A percentile compares a stretch with the other conserved stretches of the same genome.
phyloP scores from a whole-genome alignment of 257 asterid genomes.

The Penstemon newberryi region DNA sequence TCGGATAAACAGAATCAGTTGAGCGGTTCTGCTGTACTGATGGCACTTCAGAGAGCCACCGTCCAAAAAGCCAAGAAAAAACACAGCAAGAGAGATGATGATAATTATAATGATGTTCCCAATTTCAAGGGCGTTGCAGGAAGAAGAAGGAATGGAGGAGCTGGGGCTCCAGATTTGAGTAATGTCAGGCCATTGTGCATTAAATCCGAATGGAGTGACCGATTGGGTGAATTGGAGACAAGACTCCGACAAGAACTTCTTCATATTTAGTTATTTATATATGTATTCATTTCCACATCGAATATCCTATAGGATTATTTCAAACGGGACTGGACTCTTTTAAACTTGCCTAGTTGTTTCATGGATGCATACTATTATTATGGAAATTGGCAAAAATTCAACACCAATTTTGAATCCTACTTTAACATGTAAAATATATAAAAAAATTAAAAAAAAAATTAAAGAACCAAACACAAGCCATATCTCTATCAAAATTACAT shows the following conservation, averaged over 20 bases:
- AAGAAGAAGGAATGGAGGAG: not conserved
- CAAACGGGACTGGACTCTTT: too few relatives aligned
- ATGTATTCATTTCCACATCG: not conserved
- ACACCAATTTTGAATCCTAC: too few relatives aligned
- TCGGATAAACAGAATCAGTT: constrained; percentile 12
- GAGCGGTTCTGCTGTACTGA: constrained; percentile 57
- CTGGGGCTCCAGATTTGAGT: not conserved
- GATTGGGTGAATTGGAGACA: constrained; percentile 47
- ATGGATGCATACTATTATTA: not conserved
- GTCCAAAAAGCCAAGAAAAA: constrained; percentile 34
- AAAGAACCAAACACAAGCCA: not conserved
- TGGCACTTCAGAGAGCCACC: constrained; percentile 51
- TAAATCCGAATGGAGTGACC: constrained; percentile 49
- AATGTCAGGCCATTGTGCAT: constrained; percentile 33
- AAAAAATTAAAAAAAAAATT: too few relatives aligned
- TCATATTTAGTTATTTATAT: constrained; percentile 1
- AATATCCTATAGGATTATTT: too few relatives aligned
- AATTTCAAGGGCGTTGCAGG: not conserved
- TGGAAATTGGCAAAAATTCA: not conserved
- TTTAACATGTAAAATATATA: too few relatives aligned
- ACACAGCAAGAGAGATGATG: constrained; percentile 4
- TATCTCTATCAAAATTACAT: not conserved
- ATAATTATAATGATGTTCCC: too few relatives aligned
- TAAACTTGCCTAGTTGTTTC: not conserved
- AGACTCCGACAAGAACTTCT: constrained; percentile 39